Base-by-base conservation (phyloP, 2,329 filamentous ascomycete species). In the Biscogniauxia mediterranea region DNA sequence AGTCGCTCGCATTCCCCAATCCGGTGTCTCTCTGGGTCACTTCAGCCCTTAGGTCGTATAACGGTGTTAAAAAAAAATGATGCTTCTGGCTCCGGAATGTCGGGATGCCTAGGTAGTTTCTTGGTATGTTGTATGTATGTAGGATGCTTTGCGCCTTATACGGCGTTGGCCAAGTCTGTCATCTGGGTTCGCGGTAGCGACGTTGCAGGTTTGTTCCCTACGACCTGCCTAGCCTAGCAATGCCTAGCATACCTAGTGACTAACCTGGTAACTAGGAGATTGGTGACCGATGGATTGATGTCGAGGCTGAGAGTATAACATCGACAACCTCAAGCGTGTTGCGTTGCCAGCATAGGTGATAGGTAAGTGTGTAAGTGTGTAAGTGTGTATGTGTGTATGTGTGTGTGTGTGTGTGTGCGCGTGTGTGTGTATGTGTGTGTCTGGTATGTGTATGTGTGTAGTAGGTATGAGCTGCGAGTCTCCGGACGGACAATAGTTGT, bases 1-100 rank as follows among this genome's bases (percentile, higher is more conserved):
- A 3, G 38, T 46, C 13, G 38, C 63, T 58, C 61, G 63, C 21
- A 64, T 54, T 62, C 60, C 56, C 54, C 62, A 46, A 58, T n/a
- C 63, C 65, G 65, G 65, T 64, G 60, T 32, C 61, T 67, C 61
- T 65, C 60, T 67, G 61, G 65, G 65, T 65, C 56, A 64, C 58
- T 67, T 64, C 54, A 32, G 55, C 23, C 55, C 55, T 52, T 52
- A 21, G 61, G 59, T 59, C 57, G 58, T 59, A 61, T 64, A 56
- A 52, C 60, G 51, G 56, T 52, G 52, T 51, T n/a, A n/a, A n/a
- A n/a, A n/a, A n/a, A n/a, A 15, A 59, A 63, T 61, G 28, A 23
- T 53, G 60, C 57, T 54, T 65, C 65, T 65, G 57, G 62, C 56
- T 51, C 61, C 65, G 63, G 63, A 60, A 62, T 62, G 56, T 67